Conservation (phyloP, 805 yeast genomes). For the Starmerella davenportii region DNA sequence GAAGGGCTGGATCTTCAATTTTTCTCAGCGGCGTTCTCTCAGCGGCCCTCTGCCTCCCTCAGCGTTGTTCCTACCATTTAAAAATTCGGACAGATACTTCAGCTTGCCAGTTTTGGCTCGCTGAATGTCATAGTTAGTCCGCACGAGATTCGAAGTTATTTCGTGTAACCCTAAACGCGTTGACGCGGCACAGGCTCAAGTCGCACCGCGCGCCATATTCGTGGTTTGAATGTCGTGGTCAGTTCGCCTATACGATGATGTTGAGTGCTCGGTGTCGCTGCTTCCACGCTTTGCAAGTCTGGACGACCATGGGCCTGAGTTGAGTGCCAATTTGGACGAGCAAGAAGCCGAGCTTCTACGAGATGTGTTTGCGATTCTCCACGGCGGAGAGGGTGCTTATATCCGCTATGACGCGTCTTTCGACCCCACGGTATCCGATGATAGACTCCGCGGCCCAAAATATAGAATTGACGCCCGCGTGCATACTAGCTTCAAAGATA, state of each 20-base stretch:
- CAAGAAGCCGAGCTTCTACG: slow-evolving; percentile 60
- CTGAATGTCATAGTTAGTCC: too few relatives aligned
- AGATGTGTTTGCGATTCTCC: slow-evolving; percentile 50
- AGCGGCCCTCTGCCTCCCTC: too few relatives aligned
- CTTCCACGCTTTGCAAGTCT: neutral
- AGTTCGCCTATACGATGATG: neutral
- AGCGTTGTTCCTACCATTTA: too few relatives aligned
- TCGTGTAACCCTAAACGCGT: too few relatives aligned
- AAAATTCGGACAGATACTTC: too few relatives aligned
- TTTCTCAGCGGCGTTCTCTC: too few relatives aligned
- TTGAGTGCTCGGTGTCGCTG: neutral
- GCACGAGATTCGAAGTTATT: too few relatives aligned
- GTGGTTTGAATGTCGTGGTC: neutral
- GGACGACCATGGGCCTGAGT: neutral
- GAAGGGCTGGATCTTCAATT: too few relatives aligned
- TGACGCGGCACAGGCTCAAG: too few relatives aligned
- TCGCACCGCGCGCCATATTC: too few relatives aligned
- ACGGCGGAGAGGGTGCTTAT: slow-evolving; percentile 53
- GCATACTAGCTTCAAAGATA: slow-evolving; percentile 55
- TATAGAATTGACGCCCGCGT: slow-evolving; percentile 52
- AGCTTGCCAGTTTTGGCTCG: too few relatives aligned
- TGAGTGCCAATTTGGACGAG: slow-evolving; percentile 26
- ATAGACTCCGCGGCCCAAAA: slow-evolving; percentile 50
- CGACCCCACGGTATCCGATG: slow-evolving; percentile 29
- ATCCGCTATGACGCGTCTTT: slow-evolving; percentile 49